Evolutionary conservation across 2,329 filamentous ascomycete species (phyloP), one percentile per base, ranked within the genome.

Genomic region (Nothophoma quercina): DNA sequence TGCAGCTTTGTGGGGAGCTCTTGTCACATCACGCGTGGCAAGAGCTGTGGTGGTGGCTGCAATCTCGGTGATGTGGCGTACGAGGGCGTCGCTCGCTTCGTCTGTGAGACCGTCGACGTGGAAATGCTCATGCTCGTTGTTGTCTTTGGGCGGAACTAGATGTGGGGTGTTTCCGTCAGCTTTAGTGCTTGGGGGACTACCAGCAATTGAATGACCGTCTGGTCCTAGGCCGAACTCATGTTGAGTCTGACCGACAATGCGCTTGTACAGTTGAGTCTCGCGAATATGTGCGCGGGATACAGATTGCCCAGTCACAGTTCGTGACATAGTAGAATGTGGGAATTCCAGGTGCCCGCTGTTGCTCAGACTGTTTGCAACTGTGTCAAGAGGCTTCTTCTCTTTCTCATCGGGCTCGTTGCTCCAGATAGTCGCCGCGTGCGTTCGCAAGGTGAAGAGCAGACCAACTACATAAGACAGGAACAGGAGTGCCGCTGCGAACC

Each of bases 391-490:
- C 64, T 78, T 80, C 72, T 81, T 81, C 56, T 81, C 79, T 39
- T 67, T 62, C 35, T 62, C 64, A 49, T 81, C 79, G 1, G 76
- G 64, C 59, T 97, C 93, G 7, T 84, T 88, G 66, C 92, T 95
- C 95, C 95, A 99, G 61, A 99, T 99, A 36, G 97, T 89, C 4
- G 96, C 93, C 4, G 95, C 95, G 71, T 99, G 95, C 0, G 95
- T 99, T 59, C 95, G 85, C 16, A 99, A 83, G 1, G 95, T 99
- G 75, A 99, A 99, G 82, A 95, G 91, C 12, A 99, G 81, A 19
- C 95, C 95, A 55, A 98, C 95, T 28, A 95, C 81, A 71, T 99
- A 99, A 1, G 93, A 96, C 22, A 96, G 79, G 77, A 99, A 98
- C 12, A 99, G 81, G 68, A 96, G 83, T 4, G 88, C 77, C 0